Evolutionary conservation across 2,329 filamentous ascomycete genomes (phyloP), one percentile per base, ranked within the genome.

Genomic region (Xylaria sp.): DNA sequence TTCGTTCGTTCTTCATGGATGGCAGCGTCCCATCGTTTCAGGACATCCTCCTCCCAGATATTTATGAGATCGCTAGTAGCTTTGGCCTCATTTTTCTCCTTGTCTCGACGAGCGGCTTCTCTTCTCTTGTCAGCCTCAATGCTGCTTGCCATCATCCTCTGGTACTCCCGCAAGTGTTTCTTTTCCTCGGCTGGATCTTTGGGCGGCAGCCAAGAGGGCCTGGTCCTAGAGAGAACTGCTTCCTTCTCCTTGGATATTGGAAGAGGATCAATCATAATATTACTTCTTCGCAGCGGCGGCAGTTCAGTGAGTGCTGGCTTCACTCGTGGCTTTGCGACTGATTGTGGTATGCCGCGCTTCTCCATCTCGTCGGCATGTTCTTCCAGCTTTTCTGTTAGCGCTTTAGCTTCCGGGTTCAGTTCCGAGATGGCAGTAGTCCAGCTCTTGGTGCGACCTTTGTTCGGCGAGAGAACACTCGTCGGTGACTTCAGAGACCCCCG

Each of bases 131-230:
- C 85, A 0, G 83, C 81, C 68, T 84, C 83, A 55, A 78, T 73
- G 65, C 84, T 86, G 50, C 77, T 78, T 0, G 79, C 80, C 87
- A 93, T 90, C 88, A 94, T 92, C 72, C 82, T 86, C 74, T 92
- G 87, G 71, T 92, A 94, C 71, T 94, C 86, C 69, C 84, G 92
- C 65, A 99, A 72, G 74, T 99, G 94, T 66, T 87, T 88, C 72
- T 85, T 90, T 76, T 99, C 94, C 74, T 99, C 94, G 57, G 89
- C 89, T 1, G 91, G 92, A 65, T 94, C 87, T 75, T 94, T 94
- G 1, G 90, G 90, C 0, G 91, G 90, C 2, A 94, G 78, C 91
- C 91, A 94, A 1, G 89, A 92, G 0, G 90, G 90, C 44, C 90
- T 81, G 1, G 90, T 94, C 16, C 91, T 82, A 23, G 89, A 91